Evolutionary conservation across 169 alveolate genomes (phyloP).

Genomic region (Plasmodium adleri): DNA sequence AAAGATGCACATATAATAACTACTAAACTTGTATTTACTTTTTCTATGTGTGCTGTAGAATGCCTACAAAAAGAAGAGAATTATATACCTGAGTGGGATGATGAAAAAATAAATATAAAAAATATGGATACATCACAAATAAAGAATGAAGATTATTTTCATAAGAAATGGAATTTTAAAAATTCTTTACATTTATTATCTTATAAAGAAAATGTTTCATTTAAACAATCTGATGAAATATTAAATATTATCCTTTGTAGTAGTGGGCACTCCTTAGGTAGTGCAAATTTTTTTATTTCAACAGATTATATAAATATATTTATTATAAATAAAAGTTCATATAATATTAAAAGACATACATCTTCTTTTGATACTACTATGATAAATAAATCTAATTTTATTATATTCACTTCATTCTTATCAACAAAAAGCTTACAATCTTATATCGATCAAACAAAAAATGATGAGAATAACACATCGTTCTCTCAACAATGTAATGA

Average conservation of each 20-base stretch:
- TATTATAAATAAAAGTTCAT: conserved; percentile 50
- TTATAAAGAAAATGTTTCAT: conserved; percentile 56
- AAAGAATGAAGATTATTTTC: conserved; percentile 41
- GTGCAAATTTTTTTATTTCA: conserved; percentile 40
- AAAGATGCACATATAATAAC: conserved; percentile 55
- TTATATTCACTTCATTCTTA: conserved; percentile 37
- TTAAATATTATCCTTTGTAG: conserved; percentile 29
- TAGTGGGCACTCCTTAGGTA: conserved; percentile 70
- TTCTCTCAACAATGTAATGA: no score
- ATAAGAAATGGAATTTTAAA: conserved; percentile 25
- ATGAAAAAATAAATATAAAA: background rate
- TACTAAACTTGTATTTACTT: conserved; percentile 44
- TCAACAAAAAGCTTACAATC: background rate
- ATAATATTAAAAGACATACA: conserved; percentile 65
- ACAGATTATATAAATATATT: conserved; percentile 29
- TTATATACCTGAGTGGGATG: conserved; percentile 55
- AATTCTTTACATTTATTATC: conserved; percentile 70
- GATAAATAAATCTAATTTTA: conserved; percentile 36
- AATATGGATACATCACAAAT: background rate
- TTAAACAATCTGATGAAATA: conserved; percentile 38
- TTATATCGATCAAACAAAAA: background rate
- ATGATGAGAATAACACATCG: no score
- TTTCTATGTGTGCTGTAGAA: conserved; percentile 51
- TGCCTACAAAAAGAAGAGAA: conserved; percentile 53
- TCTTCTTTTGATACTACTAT: conserved; percentile 25